These are phyloP conservation scores for Cladosporium phlei DNA, from an alignment of 2,329 filamentous ascomycete genomes.

Conservation along the genomic window DNA sequence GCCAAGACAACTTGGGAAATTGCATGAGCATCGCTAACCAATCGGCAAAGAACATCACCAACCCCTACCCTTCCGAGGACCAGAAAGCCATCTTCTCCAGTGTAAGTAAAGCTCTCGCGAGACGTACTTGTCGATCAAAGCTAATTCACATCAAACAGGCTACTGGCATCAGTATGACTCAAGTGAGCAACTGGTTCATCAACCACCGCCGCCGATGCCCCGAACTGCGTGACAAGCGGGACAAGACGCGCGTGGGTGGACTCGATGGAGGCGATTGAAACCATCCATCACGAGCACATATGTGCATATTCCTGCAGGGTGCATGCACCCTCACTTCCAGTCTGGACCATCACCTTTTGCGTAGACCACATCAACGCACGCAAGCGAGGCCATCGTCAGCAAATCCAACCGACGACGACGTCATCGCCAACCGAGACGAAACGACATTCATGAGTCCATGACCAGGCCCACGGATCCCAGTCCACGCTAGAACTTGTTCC, in stretches of 20 bases:
- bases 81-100: slow-evolving; percentile 34
- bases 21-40: slow-evolving; percentile 8
- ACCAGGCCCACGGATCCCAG: too few relatives aligned
- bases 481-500: too few relatives aligned
- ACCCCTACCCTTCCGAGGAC: slow-evolving; percentile 37
- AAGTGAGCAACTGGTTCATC: slow-evolving; percentile 40
- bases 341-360: too few relatives aligned
- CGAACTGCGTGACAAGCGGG: slow-evolving; percentile 34
- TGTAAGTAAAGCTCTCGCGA: slow-evolving; percentile 24
- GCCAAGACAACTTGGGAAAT: background rate
- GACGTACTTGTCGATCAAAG: too few relatives aligned
- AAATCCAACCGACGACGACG: too few relatives aligned
- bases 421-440: too few relatives aligned
- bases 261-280: slow-evolving; percentile 2
- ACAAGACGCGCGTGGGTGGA: slow-evolving; percentile 23
- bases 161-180: slow-evolving; percentile 36
- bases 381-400: too few relatives aligned
- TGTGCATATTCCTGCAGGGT: too few relatives aligned
- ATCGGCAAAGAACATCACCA: slow-evolving; percentile 30
- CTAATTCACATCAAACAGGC: slow-evolving; percentile 25
- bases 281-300: background rate
- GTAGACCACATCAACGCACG: too few relatives aligned
- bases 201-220: slow-evolving; percentile 36
- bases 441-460: too few relatives aligned
- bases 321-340: too few relatives aligned